Evolutionary conservation across 768 basidiomycete genomes (phyloP).

Genomic region (Sarcodon aspratus): DNA sequence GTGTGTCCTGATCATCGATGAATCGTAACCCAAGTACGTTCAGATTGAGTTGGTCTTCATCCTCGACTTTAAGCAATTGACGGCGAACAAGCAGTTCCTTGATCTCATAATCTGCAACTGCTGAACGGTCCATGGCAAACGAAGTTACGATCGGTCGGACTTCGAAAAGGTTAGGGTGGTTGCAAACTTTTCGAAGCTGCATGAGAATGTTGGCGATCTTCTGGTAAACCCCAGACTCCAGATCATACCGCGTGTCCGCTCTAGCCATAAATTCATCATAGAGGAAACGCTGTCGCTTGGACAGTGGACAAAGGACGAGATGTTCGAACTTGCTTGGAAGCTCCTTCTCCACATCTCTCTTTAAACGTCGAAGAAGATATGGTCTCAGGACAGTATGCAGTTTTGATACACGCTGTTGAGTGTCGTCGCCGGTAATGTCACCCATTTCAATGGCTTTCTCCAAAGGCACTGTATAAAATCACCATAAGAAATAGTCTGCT

Average conservation of each 20-base stretch:
- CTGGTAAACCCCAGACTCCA: conserved; percentile 78
- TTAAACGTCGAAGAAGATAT: conserved; percentile 90
- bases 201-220: conserved; percentile 92
- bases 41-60: conserved; percentile 49
- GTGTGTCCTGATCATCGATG: conserved; percentile 38
- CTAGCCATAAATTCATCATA: conserved; percentile 96
- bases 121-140: conserved; percentile 66
- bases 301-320: conserved; percentile 76
- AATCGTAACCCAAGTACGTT: conserved; percentile 57
- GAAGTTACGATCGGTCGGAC: conserved; percentile 75
- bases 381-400: conserved; percentile 94
- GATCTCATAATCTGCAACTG: conserved; percentile 70
- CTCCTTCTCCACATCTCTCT: conserved; percentile 95
- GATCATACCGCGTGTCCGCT: conserved; percentile 69
- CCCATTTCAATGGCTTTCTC: conserved; percentile 91
- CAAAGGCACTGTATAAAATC: conserved; percentile 57
- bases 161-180: conserved; percentile 89
- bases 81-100: conserved; percentile 81
- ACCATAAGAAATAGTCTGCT: conserved; percentile 1
- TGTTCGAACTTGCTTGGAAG: conserved; percentile 92
- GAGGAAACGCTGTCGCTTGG: conserved; percentile 87
- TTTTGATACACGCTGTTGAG: conserved; percentile 71
- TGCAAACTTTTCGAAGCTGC: conserved; percentile 96
- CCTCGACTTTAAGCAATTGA: conserved; percentile 39
- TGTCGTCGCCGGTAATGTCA: conserved; percentile 66